Evolutionary conservation across 495 filamentous ascomycete genomes (phyloP).

Genomic region (Astrocystis sublimbata): DNA sequence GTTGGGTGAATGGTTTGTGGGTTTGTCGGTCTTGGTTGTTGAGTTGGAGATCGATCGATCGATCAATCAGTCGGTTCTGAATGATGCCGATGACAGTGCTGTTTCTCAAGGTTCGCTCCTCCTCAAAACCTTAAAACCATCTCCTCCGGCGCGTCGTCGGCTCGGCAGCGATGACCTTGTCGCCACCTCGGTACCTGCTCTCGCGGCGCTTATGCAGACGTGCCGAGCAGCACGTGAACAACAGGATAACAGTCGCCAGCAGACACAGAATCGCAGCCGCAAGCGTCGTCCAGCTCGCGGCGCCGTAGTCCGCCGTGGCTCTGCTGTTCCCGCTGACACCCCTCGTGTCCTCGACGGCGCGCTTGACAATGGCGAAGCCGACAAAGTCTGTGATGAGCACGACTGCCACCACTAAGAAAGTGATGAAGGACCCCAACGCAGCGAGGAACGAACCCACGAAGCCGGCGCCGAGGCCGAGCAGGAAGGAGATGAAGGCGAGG

Average conservation of each 20-base stretch:
- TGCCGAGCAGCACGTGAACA: conserved; percentile 58
- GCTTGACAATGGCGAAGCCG: conserved; percentile 52
- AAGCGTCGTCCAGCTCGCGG: conserved; percentile 54
- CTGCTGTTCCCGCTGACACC: conserved; percentile 20
- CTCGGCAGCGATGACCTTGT: not conserved
- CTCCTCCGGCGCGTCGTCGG: conserved; percentile 1
- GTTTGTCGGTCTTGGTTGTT: not conserved
- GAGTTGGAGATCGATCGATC: no score
- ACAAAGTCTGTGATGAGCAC: conserved; percentile 59
- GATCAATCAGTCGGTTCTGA: no score
- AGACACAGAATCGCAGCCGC: conserved; percentile 53
- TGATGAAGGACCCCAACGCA: conserved; percentile 46
- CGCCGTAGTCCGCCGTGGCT: conserved; percentile 43
- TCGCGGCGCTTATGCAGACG: conserved; percentile 35
- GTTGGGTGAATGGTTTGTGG: no score
- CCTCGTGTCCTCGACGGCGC: conserved; percentile 46
- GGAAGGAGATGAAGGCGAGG: conserved; percentile 60
- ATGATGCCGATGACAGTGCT: no score
- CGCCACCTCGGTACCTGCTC: conserved; percentile 4
- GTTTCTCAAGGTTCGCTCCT: no score
- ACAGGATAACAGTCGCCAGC: conserved; percentile 54
- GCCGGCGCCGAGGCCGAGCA: conserved; percentile 54
- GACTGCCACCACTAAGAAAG: conserved; percentile 57
- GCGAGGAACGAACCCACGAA: conserved; percentile 54
- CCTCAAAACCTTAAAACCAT: not conserved